phyloP scores from a whole-genome alignment of 176 grass and related monocot species.

The Ampelocalamus luodianensis region DNA sequence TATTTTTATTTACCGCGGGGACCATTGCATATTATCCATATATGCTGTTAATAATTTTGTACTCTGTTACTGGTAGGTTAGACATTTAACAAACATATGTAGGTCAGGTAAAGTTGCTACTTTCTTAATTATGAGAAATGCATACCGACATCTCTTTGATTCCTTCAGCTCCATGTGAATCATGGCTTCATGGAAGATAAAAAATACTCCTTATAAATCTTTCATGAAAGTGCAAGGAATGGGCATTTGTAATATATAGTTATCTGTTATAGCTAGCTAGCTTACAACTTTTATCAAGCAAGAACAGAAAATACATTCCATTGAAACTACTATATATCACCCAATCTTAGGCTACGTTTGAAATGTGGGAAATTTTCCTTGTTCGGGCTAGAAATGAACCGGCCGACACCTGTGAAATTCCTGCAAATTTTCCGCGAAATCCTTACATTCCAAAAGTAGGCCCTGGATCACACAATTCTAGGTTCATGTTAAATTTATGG shows the following conservation, averaged over 20 bases:
- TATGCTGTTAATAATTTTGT: not conserved
- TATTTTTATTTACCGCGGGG: not conserved
- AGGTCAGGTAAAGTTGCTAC: not conserved
- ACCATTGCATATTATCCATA: not conserved
- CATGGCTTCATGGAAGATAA: conserved; percentile 11
- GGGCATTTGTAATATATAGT: conserved; percentile 30
- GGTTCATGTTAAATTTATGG: not conserved
- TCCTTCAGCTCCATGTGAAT: conserved; percentile 28
- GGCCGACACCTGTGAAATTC: not conserved
- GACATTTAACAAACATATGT: not conserved
- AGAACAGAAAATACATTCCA: conserved; percentile 6
- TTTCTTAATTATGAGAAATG: not conserved
- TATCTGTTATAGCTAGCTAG: conserved; percentile 16
- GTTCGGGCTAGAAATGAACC: not conserved
- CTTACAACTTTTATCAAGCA: not conserved
- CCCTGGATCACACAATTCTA: not conserved
- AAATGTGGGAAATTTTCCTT: not conserved
- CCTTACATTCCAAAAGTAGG: not conserved
- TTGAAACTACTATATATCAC: not conserved
- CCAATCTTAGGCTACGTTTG: not conserved
- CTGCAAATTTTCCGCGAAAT: not conserved
- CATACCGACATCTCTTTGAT: not conserved
- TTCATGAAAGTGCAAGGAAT: conserved; percentile 21
- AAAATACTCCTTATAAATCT: not conserved
- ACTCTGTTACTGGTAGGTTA: not conserved